A percentile compares a stretch with the other conserved stretches of the same genome.
Evolutionary conservation across 805 yeast species (phyloP).

Genomic region (Naumovozyma dairenensis): DNA sequence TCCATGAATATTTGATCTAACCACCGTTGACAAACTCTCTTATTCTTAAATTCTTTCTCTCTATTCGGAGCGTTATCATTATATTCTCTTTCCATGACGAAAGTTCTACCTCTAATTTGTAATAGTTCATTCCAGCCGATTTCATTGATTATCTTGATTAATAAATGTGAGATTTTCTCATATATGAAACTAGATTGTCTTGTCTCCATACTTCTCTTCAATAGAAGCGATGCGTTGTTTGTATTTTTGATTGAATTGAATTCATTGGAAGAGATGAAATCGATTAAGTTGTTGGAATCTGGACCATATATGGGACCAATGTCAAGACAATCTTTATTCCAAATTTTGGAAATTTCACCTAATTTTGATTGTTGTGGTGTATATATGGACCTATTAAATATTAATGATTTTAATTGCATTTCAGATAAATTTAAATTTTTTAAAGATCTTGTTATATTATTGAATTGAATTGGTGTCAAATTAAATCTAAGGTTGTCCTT

Average conservation of each 20-base stretch:
- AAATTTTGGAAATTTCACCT: conserved; percentile 17
- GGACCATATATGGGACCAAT: conserved; percentile 28
- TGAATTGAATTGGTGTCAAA: conserved; percentile 18
- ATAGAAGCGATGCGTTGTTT: too few species aligned
- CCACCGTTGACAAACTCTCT: conserved; percentile 28
- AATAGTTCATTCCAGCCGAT: conserved; percentile 81
- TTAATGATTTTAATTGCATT: conserved; percentile 12
- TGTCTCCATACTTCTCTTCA: conserved; percentile 22
- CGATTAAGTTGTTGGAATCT: conserved; percentile 21
- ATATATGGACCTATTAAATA: conserved; percentile 25
- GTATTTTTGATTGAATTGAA: conserved; percentile 20
- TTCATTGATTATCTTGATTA: conserved; percentile 55
- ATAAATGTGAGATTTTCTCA: conserved; percentile 49
- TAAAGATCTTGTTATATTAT: conserved; percentile 16
- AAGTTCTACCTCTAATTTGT: conserved; percentile 54
- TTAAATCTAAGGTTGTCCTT: conserved; percentile 8
- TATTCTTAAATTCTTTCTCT: conserved; percentile 10
- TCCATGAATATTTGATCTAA: conserved; percentile 27
- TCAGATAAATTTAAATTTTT: conserved; percentile 19
- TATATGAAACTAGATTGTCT: conserved; percentile 22
- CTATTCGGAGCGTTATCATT: conserved; percentile 1
- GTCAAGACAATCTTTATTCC: conserved; percentile 19
- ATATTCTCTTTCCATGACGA: conserved; percentile 74
- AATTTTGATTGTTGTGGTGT: conserved; percentile 22
- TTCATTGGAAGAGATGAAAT: conserved; percentile 25